A percentile compares a stretch with the other conserved stretches of the same genome.
phyloP scores from a whole-genome alignment of 805 yeast genomes.

The Zygoascus flipseniorum region DNA sequence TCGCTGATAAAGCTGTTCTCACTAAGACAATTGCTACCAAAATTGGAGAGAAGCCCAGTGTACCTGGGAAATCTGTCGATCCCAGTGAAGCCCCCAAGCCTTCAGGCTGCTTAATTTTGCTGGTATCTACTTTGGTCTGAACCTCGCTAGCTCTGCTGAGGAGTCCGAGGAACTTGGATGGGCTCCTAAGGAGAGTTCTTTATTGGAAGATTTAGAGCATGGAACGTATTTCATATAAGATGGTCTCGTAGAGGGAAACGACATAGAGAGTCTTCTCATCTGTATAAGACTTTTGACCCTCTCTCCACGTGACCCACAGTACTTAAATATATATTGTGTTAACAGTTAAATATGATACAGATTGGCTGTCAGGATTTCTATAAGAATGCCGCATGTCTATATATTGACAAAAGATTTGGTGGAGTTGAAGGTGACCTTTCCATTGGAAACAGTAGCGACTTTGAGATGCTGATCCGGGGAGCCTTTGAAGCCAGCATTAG shows the following conservation, averaged over 20 bases:
- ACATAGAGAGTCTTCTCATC: too few species aligned
- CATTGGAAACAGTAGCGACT: slow-evolving; percentile 23
- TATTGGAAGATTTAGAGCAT: slow-evolving; percentile 3
- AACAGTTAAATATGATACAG: too few species aligned
- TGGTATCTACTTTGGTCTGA: not conserved
- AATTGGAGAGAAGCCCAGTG: slow-evolving; percentile 15
- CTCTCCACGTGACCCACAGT: too few species aligned
- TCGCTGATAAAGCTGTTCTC: slow-evolving; percentile 20
- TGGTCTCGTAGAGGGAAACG: too few species aligned
- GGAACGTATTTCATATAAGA: slow-evolving; percentile 1
- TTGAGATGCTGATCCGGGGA: slow-evolving; percentile 21
- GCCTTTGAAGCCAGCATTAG: slow-evolving; percentile 11
- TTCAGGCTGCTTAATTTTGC: not conserved
- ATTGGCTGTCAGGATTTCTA: too few species aligned
- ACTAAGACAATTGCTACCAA: slow-evolving; percentile 24
- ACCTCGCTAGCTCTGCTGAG: slow-evolving; percentile 1
- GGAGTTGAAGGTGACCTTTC: slow-evolving; percentile 22
- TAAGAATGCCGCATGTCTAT: not conserved
- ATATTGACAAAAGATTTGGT: slow-evolving; percentile 16
- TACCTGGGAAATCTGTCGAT: not conserved
- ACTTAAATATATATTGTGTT: too few species aligned
- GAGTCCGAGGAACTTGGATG: slow-evolving; percentile 6
- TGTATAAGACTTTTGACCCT: too few species aligned
- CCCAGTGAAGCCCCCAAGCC: slow-evolving; percentile 5
- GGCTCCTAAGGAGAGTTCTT: not conserved